Evolutionary conservation across 83 land plant species (phyloP).

Genomic region (Isoetes engelmannii): DNA sequence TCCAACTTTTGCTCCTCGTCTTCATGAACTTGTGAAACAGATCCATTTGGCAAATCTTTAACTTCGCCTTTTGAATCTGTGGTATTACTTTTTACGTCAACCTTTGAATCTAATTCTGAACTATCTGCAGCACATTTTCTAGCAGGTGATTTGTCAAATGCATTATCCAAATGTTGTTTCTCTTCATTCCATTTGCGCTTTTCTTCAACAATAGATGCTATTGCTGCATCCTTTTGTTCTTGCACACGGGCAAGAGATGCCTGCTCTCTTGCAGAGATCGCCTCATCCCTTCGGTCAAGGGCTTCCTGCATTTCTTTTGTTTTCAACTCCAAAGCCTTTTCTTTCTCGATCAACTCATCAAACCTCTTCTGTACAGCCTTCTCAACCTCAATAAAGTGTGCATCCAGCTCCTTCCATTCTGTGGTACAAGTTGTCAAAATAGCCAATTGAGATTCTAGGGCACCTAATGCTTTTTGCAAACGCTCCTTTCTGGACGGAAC

Average conservation of each 20-base stretch:
- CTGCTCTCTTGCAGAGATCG: constrained; percentile 49
- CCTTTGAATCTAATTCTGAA: background rate
- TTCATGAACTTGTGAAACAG: constrained; percentile 15
- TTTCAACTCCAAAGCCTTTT: constrained; percentile 44
- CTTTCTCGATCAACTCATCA: constrained; percentile 44
- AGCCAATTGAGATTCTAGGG: constrained; percentile 53
- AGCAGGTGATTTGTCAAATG: constrained; percentile 19
- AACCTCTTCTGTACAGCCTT: constrained; percentile 40
- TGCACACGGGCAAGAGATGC: constrained; percentile 43
- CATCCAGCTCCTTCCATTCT: constrained; percentile 85
- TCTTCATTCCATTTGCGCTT: constrained; percentile 43
- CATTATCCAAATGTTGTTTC: constrained; percentile 13
- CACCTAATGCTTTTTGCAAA: constrained; percentile 40
- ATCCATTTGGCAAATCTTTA: background rate
- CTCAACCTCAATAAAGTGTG: constrained; percentile 68
- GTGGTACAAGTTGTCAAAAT: constrained; percentile 62
- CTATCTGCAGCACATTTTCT: constrained; percentile 24
- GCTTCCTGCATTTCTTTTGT: constrained; percentile 36
- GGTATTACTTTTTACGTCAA: background rate
- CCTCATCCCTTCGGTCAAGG: constrained; percentile 55
- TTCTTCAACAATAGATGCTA: constrained; percentile 43
- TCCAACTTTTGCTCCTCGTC: constrained; percentile 5
- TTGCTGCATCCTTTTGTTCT: constrained; percentile 36
- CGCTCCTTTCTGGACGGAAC: constrained; percentile 31
- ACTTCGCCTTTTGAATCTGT: constrained; percentile 12